Evolutionary conservation across 2,329 filamentous ascomycete genomes (phyloP), one percentile per base, ranked within the genome.

Genomic region (Phialophora macrospora): DNA sequence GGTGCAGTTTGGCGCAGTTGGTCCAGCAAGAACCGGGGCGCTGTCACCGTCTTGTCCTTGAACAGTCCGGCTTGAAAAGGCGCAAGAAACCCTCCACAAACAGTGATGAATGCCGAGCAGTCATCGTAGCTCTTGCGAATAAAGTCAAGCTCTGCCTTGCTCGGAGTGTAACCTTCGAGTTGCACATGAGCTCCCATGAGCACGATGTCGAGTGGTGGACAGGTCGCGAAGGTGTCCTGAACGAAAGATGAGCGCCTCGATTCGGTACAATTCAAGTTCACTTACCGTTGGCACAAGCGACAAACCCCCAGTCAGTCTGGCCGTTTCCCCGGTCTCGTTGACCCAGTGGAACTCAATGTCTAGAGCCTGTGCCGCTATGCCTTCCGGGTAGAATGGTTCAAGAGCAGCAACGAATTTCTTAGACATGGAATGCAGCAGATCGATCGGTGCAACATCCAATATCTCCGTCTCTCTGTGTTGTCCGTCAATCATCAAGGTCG

Each of bases 291-390:
- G 59, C 28, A 59, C 32, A 22, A 71, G 14, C 24, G 41, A 62
- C 12, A 69, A 32, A 2, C 56, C 64, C n/a, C 60, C 60, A 9
- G 69, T 67, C 49, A 70, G 34, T 32, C 32, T 65, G 28, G 67
- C 63, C 28, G 64, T 61, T 17, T 60, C 48, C 3, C 68, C 68
- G 3, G 56, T 67, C 56, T 76, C 72, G 54, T 69, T 76, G 60
- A 76, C 70, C 75, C 74, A 77, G 64, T 75, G 72, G 59, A 73
- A 72, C 14, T 74, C 70, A 49, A 76, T 61, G 41, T 77, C 75
- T 8, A 75, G 55, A 1, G 62, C 62, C 48, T 68, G 62, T 7
- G 44, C 56, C 26, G 58, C 64, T 51, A 63, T 30, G 6, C 20
- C 44, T 5, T 55, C 24, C 20, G 63, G 66, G 9, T 22, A 26